Percentiles rank a stretch among this genome's conserved stretches.
These are phyloP conservation scores for Xerocomus cyaneibrunnescens DNA, from an alignment of 1,284 basidiomycete genomes.

Conservation along the genomic window DNA sequence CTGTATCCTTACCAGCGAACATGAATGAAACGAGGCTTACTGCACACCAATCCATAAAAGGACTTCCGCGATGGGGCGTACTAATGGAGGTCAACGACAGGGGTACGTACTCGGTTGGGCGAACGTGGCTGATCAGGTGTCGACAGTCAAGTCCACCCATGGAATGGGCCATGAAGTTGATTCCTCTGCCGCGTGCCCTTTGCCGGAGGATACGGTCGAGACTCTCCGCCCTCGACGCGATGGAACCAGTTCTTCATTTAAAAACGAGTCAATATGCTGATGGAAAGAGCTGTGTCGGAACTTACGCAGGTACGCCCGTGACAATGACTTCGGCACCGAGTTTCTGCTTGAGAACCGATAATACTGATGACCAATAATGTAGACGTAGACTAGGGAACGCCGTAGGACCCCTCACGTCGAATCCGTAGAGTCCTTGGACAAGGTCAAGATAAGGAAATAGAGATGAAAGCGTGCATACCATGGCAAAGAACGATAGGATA, in stretches of 20 bases:
- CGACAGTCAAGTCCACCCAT: constrained; percentile 98
- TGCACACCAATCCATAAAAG: constrained; percentile 99
- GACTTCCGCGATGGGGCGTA: constrained; percentile 94
- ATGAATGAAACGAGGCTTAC: constrained; percentile 43
- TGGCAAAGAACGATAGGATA: constrained; percentile 95
- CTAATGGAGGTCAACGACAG: constrained; percentile 88
- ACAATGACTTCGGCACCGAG: constrained; percentile 93
- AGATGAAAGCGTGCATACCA: constrained; percentile 52
- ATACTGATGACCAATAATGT: constrained; percentile 94
- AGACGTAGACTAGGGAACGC: constrained; percentile 78
- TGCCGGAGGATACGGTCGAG: constrained; percentile 75
- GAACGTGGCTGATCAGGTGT: constrained; percentile 85
- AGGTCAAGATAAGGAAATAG: constrained; percentile 11
- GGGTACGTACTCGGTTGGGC: constrained; percentile 82
- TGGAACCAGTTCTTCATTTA: constrained; percentile 81
- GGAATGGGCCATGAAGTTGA: constrained; percentile 95
- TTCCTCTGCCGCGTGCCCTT: constrained; percentile 65
- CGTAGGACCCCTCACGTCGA: constrained; percentile 80
- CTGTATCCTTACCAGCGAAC: constrained; percentile 9
- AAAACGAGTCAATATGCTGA: not conserved
- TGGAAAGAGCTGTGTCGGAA: constrained; percentile 9
- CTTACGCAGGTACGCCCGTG: constrained; percentile 91
- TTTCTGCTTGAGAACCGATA: constrained; percentile 79
- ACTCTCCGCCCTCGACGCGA: constrained; percentile 78
- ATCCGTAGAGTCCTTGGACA: constrained; percentile 85